Evolutionary conservation across 2,329 filamentous ascomycete genomes (phyloP), one percentile per base, ranked within the genome.

Genomic region (Spiromastix sp.): DNA sequence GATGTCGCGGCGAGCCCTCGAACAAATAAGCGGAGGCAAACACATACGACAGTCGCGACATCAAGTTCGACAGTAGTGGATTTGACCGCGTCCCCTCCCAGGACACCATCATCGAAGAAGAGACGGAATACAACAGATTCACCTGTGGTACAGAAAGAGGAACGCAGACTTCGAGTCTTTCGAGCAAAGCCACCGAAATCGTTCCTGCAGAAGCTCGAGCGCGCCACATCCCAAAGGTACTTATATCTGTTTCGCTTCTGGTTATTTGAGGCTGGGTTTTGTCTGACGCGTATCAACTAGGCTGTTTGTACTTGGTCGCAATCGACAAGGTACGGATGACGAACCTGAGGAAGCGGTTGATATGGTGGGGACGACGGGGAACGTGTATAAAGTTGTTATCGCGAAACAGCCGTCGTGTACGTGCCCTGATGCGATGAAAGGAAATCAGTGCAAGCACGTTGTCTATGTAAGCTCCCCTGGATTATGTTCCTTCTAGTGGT

Each of bases 381-480:
- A 79, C 44, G 55, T 79, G 12, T 79, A 81, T 54, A 68, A 61
- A n/a, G 65, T 75, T 21, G 61, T 54, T 8, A 70, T 81, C 35
- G 53, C 57, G 38, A 67, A 69, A 34, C 46, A 63, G 8, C 72
- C 74, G 0, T 56, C 45, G 4, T 78, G 74, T 52, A 63, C 63
- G 37, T 78, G 74, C 49, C 71, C 71, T 0, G 68, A 76, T 51
- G 60, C 59, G 5, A 41, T 30, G 21, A 71, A 71, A 38, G 70
- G 73, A 4, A 70, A 72, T 29, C 70, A 76, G 46, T 81, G 76
- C 65, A 79, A 79, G 49, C 75, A 79, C 44, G 68, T 77, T 28
- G 55, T 72, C 30, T 78, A 77, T 48, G 71, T 71, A 59, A 41
- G 57, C 48, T 6, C 24, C 30, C 19, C 17, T 15, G 12, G 5